Evolutionary conservation across 176 grass and related monocot genomes (phyloP).

Genomic region (Triticum turgidum): DNA sequence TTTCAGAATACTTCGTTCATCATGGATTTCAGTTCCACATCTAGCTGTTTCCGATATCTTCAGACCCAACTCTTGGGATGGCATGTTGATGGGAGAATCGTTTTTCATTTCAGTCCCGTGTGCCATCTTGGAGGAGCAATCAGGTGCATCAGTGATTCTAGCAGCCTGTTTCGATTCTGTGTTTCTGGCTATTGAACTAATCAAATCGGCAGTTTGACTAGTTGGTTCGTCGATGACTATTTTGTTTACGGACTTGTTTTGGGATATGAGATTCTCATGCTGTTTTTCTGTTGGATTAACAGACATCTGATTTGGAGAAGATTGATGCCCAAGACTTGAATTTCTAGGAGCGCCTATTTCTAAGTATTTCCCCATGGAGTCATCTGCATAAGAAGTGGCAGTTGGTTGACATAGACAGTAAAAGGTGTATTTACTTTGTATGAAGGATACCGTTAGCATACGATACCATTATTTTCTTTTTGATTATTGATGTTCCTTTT

Average conservation of each 20-base stretch:
- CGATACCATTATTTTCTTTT: conserved; percentile 65
- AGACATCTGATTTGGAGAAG: conserved; percentile 39
- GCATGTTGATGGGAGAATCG: conserved; percentile 30
- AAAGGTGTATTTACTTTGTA: conserved; percentile 14
- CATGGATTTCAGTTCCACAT: conserved; percentile 38
- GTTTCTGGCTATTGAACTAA: conserved; percentile 61
- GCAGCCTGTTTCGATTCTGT: conserved; percentile 36
- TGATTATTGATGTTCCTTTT: conserved; percentile 48
- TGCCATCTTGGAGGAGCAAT: conserved; percentile 40
- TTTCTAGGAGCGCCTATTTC: conserved; percentile 74
- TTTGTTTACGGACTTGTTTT: conserved; percentile 42
- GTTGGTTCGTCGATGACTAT: conserved; percentile 36
- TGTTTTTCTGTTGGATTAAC: conserved; percentile 44
- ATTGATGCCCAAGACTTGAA: conserved; percentile 47
- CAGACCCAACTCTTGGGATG: conserved; percentile 64
- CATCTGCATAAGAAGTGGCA: conserved; percentile 52
- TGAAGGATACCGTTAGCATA: not conserved
- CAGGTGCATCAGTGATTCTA: conserved; percentile 30
- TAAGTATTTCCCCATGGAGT: conserved; percentile 76
- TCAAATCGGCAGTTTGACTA: conserved; percentile 66
- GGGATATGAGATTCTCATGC: conserved; percentile 36
- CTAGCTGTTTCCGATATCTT: conserved; percentile 65
- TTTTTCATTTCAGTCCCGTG: conserved; percentile 49
- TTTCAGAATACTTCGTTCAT: conserved; percentile 68
- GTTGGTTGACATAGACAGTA: conserved; percentile 20